Base-by-base conservation (phyloP, 2,329 filamentous ascomycete species). In the Phoma sp. region DNA sequence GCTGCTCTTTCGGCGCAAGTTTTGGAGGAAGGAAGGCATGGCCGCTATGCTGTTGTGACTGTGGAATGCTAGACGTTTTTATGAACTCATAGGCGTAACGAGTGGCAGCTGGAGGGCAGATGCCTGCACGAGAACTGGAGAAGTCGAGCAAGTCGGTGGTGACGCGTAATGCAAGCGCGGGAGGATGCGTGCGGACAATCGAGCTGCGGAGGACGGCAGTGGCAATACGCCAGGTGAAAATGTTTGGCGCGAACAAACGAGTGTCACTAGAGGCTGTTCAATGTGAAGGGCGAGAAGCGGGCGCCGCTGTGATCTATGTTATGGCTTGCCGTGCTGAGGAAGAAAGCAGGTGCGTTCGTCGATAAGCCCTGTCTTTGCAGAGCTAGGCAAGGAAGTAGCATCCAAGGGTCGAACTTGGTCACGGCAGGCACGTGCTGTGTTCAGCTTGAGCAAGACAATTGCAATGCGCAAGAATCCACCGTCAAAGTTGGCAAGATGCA, bases 1-100 rank as follows among this genome's bases (percentile, higher is more conserved):
- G 48, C 62, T 66, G 51, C 90, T 95, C 65, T 88, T 87, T 65
- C 91, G 86, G 65, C 91, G 89, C 51, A 96, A 77, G 69, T 89
- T 87, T 75, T 86, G 91, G 67, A 95, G 82, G 70, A 96, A 91
- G 36, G 87, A 79, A 70, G 78, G 78, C 78, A 80, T 80, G 38
- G 53, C 57, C 42, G 56, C 23, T 49, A 39, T 51, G 56, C 46
- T 59, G 42, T 28, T 59, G 46, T 56, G 39, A 47, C 25, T 50
- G 20, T 56, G 57, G 46, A 29, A 42, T 56, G 39, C 10, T 39
- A 15, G 43, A 33, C 34, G 34, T 26, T n/a, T 42, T 38, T 61
- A 64, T 26, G 38, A n/a, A 57, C 39, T 43, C 65, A 67, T 62
- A 40, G 39, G 53, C 38, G 51, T 30, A 62, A 53, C 47, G 60